phyloP scores from a whole-genome alignment of 805 yeast genomes.

The Saccharomycopsis guyanensis region DNA sequence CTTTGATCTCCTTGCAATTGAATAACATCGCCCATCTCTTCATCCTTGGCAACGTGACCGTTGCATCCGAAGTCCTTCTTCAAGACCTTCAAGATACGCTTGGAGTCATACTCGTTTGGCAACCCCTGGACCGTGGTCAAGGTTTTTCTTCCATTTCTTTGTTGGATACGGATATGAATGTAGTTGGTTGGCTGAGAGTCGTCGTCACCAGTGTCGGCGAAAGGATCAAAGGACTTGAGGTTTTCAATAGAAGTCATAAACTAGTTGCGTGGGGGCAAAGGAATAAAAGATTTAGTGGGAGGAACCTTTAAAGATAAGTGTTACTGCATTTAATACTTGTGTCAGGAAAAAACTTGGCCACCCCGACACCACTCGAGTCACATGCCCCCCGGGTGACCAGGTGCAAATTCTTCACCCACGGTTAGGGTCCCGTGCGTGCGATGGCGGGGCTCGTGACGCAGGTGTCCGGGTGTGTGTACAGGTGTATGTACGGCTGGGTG shows the following conservation, averaged over 20 bases:
- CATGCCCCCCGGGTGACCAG: constrained; percentile 60
- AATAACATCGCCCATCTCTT: constrained; percentile 91
- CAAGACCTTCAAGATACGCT: constrained; percentile 85
- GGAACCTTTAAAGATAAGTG: too few species aligned
- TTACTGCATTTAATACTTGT: too few species aligned
- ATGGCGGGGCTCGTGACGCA: too few species aligned
- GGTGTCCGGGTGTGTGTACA: too few species aligned
- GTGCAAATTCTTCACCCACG: constrained; percentile 1
- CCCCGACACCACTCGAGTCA: constrained; percentile 55
- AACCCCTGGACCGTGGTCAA: constrained; percentile 97
- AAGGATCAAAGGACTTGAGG: constrained; percentile 83
- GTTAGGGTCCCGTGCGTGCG: too few species aligned
- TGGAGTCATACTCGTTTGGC: constrained; percentile 89
- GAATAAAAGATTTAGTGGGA: background rate
- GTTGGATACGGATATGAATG: constrained; percentile 98
- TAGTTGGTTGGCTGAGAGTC: constrained; percentile 93
- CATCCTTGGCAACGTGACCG: constrained; percentile 96
- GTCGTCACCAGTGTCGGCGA: constrained; percentile 99
- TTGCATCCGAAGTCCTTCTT: constrained; percentile 98
- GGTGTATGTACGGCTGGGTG: too few species aligned
- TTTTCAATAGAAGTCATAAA: constrained; percentile 88
- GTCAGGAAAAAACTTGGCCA: constrained; percentile 41
- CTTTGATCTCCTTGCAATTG: constrained; percentile 99
- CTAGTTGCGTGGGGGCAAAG: background rate
- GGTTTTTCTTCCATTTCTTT: constrained; percentile 98